These are phyloP conservation scores for Cordyceps fumosorosea DNA, from an alignment of 2,329 filamentous ascomycete species.

Conservation along the genomic window DNA sequence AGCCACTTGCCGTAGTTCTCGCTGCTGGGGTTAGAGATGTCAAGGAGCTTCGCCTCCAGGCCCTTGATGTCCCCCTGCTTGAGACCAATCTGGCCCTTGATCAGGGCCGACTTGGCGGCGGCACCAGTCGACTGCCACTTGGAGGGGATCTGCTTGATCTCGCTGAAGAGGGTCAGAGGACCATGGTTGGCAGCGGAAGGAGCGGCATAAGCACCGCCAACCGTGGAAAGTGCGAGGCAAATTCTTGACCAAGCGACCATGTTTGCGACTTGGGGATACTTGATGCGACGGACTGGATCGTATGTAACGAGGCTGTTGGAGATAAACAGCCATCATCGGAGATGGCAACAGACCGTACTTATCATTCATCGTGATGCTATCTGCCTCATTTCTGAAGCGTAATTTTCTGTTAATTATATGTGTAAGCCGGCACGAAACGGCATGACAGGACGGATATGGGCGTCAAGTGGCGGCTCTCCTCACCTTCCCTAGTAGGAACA, in stretches of 20 bases:
- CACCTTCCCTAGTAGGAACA: not conserved
- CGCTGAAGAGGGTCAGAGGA: not conserved
- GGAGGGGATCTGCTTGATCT: not conserved
- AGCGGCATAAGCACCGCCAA: not conserved
- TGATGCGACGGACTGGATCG: not conserved
- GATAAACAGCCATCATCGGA: not conserved
- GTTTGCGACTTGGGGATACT: not conserved
- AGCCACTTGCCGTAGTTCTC: constrained; percentile 22
- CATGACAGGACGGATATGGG: not conserved
- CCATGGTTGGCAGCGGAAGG: not conserved
- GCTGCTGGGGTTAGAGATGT: constrained; percentile 21
- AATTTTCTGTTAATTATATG: not conserved
- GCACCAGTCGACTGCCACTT: not conserved
- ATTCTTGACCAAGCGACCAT: not conserved
- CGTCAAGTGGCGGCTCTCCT: not conserved
- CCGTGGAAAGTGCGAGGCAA: not conserved
- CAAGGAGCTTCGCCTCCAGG: constrained; percentile 20
- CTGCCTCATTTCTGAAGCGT: not conserved
- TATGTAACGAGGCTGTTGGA: not conserved
- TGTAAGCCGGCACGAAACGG: not conserved
- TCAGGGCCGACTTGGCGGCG: not conserved
- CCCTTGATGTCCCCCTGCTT: constrained; percentile 18
- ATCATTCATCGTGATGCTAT: not conserved
- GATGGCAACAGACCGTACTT: not conserved
- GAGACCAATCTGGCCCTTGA: constrained; percentile 12